Evolutionary conservation across 225 moss, liverwort and hornwort species (phyloP), one percentile per base, ranked within the genome.

Genomic region (Physcomitrellopsis africana): DNA sequence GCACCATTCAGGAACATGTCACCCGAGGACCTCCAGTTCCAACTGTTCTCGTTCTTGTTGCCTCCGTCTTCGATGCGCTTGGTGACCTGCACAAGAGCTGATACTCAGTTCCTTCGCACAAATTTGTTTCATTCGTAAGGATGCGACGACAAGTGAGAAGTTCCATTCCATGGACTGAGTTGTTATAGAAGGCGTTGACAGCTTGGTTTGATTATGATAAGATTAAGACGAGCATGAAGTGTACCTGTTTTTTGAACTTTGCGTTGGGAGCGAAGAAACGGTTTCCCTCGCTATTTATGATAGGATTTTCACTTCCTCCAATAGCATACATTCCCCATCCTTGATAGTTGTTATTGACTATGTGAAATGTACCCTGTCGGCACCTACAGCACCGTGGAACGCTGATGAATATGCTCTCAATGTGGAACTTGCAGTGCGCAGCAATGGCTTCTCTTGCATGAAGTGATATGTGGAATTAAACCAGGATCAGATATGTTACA

Each of bases 251-350:
- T 75, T 69, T 64, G 14, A 45, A 59, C 20, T 79, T 81, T n/a
- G 72, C 69, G 14, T 74, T 19, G 13, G 73, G 75, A n/a, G 87
- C 93, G 47, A 85, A 22, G 62, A 81, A 93, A 16, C 89, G 87
- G 61, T 93, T 93, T 1, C 91, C 84, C 67, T 93, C 89, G 58
- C 91, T 91, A 65, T 86, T 86, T 59, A 93, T 87, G 0, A 78
- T 83, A 16, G 91, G 93, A 70, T 76, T 51, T 20, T 85, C 93
- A 77, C 93, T 93, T 59, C 93, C 93, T 62, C 93, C 93, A 43
- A 93, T 89, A 5, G 91, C 93, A 55, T 89, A 93, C 47, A 86
- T 86, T 60, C 69, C 80, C 91, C 93, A 93, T 15, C 79, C 85
- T 60, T 75, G 56, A 65, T 90, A 93, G 63, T 84, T 81, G 76